phyloP scores from a whole-genome alignment of 2,329 filamentous ascomycete genomes.

The Fusarium citri region DNA sequence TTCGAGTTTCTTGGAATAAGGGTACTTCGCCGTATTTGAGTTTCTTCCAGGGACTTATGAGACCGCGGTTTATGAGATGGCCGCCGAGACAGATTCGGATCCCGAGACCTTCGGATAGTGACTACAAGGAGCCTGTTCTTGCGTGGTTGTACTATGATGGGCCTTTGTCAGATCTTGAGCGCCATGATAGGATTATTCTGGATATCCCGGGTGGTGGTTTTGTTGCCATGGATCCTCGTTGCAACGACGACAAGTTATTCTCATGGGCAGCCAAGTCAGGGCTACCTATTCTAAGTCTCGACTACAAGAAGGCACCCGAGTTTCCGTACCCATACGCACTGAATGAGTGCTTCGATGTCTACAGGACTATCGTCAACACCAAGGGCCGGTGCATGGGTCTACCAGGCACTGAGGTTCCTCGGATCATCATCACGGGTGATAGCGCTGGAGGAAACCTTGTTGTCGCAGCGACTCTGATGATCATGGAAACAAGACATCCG shows the following conservation, averaged over 20 bases:
- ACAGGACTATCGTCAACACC: conserved; percentile 53
- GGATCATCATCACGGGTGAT: conserved; percentile 60
- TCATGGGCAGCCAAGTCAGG: conserved; percentile 92
- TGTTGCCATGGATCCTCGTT: conserved; percentile 95
- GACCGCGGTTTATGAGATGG: conserved; percentile 84
- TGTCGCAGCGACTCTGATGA: conserved; percentile 85
- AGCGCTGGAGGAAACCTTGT: conserved; percentile 63
- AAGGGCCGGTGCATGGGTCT: conserved; percentile 58
- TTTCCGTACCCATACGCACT: conserved; percentile 61
- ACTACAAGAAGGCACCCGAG: conserved; percentile 75
- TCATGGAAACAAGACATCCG: conserved; percentile 77
- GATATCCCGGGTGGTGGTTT: conserved; percentile 96
- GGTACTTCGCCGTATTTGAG: conserved; percentile 86
- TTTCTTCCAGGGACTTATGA: conserved; percentile 76
- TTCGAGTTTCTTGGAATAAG: conserved; percentile 96
- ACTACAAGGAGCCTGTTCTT: conserved; percentile 84
- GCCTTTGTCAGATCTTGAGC: conserved; percentile 78
- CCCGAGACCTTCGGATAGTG: conserved; percentile 79
- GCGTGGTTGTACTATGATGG: conserved; percentile 97
- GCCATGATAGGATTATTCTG: conserved; percentile 81
- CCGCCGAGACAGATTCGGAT: conserved; percentile 86
- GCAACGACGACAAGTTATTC: conserved; percentile 92
- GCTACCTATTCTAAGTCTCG: conserved; percentile 88
- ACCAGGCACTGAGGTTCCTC: conserved; percentile 53
- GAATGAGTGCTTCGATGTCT: conserved; percentile 64